These are phyloP conservation scores for Garcia nutans DNA, from an alignment of 345 rosid genomes.

Conservation along the genomic window DNA sequence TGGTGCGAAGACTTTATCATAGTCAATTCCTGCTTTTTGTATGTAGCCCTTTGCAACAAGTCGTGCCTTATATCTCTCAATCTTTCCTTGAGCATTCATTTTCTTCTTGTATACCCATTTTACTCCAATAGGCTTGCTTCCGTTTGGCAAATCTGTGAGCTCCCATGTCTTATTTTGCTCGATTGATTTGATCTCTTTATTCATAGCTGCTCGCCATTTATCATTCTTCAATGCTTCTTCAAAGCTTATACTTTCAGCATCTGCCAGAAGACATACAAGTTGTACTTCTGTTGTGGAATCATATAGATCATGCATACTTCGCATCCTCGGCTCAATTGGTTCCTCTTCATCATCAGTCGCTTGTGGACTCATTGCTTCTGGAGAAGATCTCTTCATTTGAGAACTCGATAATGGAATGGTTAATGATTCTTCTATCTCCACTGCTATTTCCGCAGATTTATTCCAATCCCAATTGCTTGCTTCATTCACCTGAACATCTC, in stretches of 20 bases:
- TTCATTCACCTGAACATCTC: too few species aligned
- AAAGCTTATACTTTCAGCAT: neutral
- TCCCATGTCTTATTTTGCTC: constrained; percentile 6
- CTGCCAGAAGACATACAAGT: constrained; percentile 18
- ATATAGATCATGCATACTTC: neutral
- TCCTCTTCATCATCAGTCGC: neutral
- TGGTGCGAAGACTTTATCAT: too few species aligned
- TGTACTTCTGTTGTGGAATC: constrained; percentile 11
- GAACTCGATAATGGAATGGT: too few species aligned
- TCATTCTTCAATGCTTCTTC: neutral
- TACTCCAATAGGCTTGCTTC: neutral
- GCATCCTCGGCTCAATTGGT: neutral
- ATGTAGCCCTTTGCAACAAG: too few species aligned
- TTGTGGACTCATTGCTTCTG: neutral
- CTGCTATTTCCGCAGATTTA: too few species aligned
- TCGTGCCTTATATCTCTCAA: too few species aligned
- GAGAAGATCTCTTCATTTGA: neutral
- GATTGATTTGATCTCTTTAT: neutral
- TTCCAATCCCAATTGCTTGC: too few species aligned
- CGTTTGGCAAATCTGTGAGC: neutral
- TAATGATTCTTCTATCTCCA: too few species aligned
- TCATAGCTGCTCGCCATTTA: neutral
- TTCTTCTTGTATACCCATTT: too few species aligned
- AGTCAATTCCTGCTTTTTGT: too few species aligned
- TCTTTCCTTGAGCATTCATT: too few species aligned